A percentile compares a stretch with the other conserved stretches of the same genome.
These are phyloP conservation scores for Fabrea salina DNA, from an alignment of 169 alveolate genomes.

Conservation along the genomic window DNA sequence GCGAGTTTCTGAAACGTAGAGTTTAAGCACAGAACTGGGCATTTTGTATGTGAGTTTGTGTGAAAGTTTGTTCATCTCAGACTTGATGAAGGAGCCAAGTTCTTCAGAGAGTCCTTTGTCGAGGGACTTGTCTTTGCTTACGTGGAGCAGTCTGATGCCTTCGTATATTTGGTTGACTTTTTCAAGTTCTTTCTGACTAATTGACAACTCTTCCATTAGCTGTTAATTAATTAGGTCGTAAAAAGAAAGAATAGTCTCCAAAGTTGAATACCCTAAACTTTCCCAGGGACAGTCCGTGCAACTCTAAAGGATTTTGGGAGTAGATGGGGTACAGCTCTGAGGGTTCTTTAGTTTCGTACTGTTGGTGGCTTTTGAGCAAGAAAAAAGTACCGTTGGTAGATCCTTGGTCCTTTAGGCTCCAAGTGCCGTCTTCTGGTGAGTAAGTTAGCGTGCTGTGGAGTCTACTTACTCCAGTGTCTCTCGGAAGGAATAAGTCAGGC, in stretches of 20 bases:
- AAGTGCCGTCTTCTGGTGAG: neutral
- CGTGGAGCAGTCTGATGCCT: conserved; percentile 49
- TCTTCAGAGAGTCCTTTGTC: conserved; percentile 54
- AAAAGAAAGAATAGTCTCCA: too few species aligned
- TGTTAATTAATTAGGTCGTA: too few species aligned
- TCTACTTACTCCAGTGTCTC: conserved; percentile 15
- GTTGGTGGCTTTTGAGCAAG: neutral
- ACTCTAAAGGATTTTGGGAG: too few species aligned
- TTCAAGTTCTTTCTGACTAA: conserved; percentile 18
- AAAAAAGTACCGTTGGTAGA: conserved; percentile 1
- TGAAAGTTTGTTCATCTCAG: conserved; percentile 57
- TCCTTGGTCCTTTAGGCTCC: neutral
- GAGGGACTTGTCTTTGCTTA: conserved; percentile 36
- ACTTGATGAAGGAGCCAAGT: conserved; percentile 52
- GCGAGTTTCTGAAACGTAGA: conserved; percentile 51
- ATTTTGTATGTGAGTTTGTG: conserved; percentile 19
- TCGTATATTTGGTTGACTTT: conserved; percentile 41
- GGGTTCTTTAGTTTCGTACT: neutral
- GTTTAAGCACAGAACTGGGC: conserved; percentile 9
- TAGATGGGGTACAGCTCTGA: too few species aligned
- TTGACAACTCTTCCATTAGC: neutral
- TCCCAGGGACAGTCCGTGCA: too few species aligned
- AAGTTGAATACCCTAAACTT: too few species aligned
- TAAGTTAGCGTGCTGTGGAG: neutral
- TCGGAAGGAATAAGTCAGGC: conserved; percentile 7